Evolutionary conservation across 371 early-diverging fungal species (phyloP).

Genomic region (Zancudomyces culisetae): DNA sequence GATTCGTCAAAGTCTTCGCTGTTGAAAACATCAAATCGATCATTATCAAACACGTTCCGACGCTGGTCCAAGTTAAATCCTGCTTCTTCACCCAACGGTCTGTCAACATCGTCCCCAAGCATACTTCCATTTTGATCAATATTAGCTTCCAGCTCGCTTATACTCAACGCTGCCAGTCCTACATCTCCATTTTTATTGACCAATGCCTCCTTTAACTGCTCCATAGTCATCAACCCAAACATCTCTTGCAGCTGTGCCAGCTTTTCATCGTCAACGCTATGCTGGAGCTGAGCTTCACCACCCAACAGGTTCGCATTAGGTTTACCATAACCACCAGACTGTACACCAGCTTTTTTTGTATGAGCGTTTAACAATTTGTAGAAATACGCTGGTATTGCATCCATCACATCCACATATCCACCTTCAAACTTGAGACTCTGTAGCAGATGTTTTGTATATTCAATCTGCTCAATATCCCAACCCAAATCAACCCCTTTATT

Average conservation of each 20-base stretch:
- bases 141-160: not conserved
- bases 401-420: not conserved
- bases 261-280: not conserved
- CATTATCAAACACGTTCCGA: slow-evolving; percentile 74
- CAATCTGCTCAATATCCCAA: not conserved
- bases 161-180: not conserved
- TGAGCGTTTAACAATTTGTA: not conserved
- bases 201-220: slow-evolving; percentile 35
- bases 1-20: slow-evolving; percentile 12
- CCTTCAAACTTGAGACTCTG: not conserved
- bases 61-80: slow-evolving; percentile 29
- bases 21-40: slow-evolving; percentile 75
- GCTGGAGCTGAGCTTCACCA: not conserved
- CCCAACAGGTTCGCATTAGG: too few species aligned
- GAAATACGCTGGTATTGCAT: not conserved
- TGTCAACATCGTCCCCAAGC: too few species aligned
- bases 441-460: not conserved
- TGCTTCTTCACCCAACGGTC: too few species aligned
- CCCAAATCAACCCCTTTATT: not conserved
- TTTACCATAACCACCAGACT: not conserved
- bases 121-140: not conserved
- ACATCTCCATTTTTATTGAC: slow-evolving; percentile 30
- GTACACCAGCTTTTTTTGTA: not conserved
- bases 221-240: slow-evolving; percentile 23
- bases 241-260: not conserved